Evolutionary conservation across 306 rosid genomes (phyloP).

Genomic region (Prunus mira): DNA sequence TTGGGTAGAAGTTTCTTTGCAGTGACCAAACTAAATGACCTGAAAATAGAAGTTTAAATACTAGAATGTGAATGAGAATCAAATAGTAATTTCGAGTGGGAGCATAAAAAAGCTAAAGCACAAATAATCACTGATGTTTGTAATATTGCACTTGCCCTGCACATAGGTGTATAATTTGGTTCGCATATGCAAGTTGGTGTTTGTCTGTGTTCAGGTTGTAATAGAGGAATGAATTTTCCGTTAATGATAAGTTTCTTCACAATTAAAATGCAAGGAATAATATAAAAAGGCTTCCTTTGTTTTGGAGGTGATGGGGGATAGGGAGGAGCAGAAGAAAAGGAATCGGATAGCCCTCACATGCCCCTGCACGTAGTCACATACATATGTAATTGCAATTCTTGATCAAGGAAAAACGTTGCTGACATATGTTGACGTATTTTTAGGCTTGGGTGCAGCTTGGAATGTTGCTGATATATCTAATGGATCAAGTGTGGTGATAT

Average conservation of each 20-base stretch:
- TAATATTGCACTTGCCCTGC: too few species aligned
- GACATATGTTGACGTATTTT: conserved; percentile 18
- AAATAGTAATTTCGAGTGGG: too few species aligned
- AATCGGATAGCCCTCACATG: background rate
- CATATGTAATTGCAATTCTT: background rate
- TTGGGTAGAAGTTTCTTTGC: too few species aligned
- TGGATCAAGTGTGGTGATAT: conserved; percentile 90
- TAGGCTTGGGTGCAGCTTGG: conserved; percentile 98
- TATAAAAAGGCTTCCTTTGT: background rate
- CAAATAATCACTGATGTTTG: too few species aligned
- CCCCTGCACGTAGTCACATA: background rate
- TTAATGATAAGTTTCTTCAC: background rate
- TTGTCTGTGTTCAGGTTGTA: background rate
- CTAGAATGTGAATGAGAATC: too few species aligned
- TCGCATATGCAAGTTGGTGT: too few species aligned
- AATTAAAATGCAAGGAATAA: background rate
- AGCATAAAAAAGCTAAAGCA: too few species aligned
- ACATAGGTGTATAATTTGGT: too few species aligned
- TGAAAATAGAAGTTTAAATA: too few species aligned
- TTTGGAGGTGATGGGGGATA: background rate
- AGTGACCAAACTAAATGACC: too few species aligned
- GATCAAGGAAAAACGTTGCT: conserved; percentile 6
- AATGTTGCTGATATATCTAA: conserved; percentile 76
- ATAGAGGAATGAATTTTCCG: background rate
- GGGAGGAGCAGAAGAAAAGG: background rate